These are phyloP conservation scores for Myriosclerotinia scirpicola DNA, from an alignment of 2,329 filamentous ascomycete genomes.

Conservation along the genomic window DNA sequence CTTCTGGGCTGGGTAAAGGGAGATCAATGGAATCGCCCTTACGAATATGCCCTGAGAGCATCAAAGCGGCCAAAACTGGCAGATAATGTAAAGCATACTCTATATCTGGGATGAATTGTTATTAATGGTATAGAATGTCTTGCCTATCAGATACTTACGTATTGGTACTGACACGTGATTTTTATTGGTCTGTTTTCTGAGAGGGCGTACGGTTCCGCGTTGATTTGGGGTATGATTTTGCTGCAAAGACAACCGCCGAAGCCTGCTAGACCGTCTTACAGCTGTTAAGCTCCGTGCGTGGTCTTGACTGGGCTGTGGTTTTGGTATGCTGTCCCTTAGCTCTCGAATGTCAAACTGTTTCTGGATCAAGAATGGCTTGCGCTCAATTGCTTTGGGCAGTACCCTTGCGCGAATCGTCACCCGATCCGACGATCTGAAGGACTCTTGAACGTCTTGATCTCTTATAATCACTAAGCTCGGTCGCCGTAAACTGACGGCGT, in stretches of 20 bases:
- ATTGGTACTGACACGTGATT: slow-evolving; percentile 45
- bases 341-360: slow-evolving; percentile 52
- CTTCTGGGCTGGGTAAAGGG: slow-evolving; percentile 56
- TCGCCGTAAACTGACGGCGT: slow-evolving; percentile 46
- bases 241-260: slow-evolving; percentile 29
- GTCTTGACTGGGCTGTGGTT: not conserved
- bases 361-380: slow-evolving; percentile 50
- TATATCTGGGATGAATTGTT: slow-evolving; percentile 44
- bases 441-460: slow-evolving; percentile 14
- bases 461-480: slow-evolving; percentile 30
- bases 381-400: slow-evolving; percentile 44
- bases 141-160: slow-evolving; percentile 44
- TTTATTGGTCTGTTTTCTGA: not conserved
- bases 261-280: slow-evolving; percentile 30
- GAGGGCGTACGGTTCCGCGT: slow-evolving; percentile 18
- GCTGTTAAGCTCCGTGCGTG: not conserved
- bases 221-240: slow-evolving; percentile 1
- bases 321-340: slow-evolving; percentile 47
- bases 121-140: not conserved
- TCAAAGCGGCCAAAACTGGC: slow-evolving; percentile 55
- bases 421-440: slow-evolving; percentile 10
- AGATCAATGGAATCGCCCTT: slow-evolving; percentile 57
- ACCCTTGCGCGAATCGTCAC: slow-evolving; percentile 49
- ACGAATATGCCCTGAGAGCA: slow-evolving; percentile 54
- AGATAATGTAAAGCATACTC: slow-evolving; percentile 51